phyloP scores from a whole-genome alignment of 768 basidiomycete genomes.

The Termitomyces sp. region DNA sequence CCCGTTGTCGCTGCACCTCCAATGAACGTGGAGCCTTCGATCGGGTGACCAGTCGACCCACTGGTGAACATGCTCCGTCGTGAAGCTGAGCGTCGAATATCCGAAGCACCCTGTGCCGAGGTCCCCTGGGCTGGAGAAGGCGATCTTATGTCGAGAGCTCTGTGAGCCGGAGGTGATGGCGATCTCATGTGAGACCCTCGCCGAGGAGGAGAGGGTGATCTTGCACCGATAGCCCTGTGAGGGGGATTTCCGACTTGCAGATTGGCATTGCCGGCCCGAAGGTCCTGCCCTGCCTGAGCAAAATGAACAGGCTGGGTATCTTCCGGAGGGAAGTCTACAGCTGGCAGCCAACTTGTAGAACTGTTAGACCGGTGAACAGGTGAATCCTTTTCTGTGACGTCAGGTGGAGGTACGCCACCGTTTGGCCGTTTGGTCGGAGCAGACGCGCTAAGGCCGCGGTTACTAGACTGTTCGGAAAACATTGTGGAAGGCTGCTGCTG shows the following conservation, averaged over 20 bases:
- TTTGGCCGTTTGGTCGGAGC: background rate
- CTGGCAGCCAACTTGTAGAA: conserved; percentile 19
- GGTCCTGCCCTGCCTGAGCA: background rate
- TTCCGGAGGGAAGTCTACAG: conserved; percentile 15
- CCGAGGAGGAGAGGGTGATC: background rate
- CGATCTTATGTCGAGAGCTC: background rate
- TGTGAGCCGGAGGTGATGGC: conserved; percentile 1
- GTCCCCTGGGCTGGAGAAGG: conserved; percentile 2
- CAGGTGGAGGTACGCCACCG: background rate
- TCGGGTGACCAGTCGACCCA: conserved; percentile 28
- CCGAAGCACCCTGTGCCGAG: background rate
- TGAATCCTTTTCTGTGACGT: conserved; percentile 1
- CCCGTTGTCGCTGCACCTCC: conserved; percentile 54
- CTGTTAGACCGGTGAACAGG: conserved; percentile 1
- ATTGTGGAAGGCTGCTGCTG: conserved; percentile 13
- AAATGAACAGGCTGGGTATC: background rate
- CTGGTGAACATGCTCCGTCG: conserved; percentile 30
- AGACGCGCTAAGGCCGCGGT: background rate
- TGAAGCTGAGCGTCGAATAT: conserved; percentile 17
- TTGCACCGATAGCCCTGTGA: background rate
- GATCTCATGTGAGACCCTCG: background rate
- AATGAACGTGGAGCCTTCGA: conserved; percentile 42
- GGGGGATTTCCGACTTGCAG: background rate
- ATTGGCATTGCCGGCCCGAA: background rate
- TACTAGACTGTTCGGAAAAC: background rate